These are phyloP conservation scores for Globisporangium irregulare DNA, from an alignment of 352 stramenopile genomes.

Conservation along the genomic window DNA sequence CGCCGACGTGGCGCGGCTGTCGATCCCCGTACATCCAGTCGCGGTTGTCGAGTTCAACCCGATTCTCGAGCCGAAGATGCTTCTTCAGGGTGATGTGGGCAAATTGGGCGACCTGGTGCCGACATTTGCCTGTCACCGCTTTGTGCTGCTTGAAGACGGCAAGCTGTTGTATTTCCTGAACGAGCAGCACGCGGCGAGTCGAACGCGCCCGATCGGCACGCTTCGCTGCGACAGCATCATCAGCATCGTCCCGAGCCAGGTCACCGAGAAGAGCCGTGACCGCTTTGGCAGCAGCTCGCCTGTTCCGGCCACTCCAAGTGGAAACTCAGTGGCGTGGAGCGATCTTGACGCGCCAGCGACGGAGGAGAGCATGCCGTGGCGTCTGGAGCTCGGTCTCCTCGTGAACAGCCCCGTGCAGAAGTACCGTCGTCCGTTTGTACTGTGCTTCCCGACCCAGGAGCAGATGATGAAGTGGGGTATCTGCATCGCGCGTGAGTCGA, in stretches of 20 bases:
- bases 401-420: slow-evolving; percentile 52
- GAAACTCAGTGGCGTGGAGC: slow-evolving; percentile 20
- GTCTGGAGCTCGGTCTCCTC: slow-evolving; percentile 68
- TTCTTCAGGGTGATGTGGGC: slow-evolving; percentile 65
- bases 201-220: slow-evolving; percentile 67
- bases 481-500: slow-evolving; percentile 70
- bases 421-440: slow-evolving; percentile 72
- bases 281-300: slow-evolving; percentile 62
- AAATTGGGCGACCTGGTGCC: slow-evolving; percentile 77
- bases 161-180: slow-evolving; percentile 82
- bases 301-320: background rate
- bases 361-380: slow-evolving; percentile 70
- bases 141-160: slow-evolving; percentile 75
- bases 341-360: slow-evolving; percentile 18
- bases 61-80: slow-evolving; percentile 59
- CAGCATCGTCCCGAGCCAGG: slow-evolving; percentile 69
- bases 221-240: slow-evolving; percentile 82
- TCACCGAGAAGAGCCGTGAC: slow-evolving; percentile 33
- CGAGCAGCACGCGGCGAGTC: slow-evolving; percentile 45
- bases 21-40: slow-evolving; percentile 79
- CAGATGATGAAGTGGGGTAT: slow-evolving; percentile 88
- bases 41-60: slow-evolving; percentile 74
- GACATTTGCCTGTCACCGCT: slow-evolving; percentile 63
- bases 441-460: slow-evolving; percentile 76
- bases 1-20: slow-evolving; percentile 44